Base-by-base conservation (phyloP, 495 filamentous ascomycete species). In the Daldinia childiae region DNA sequence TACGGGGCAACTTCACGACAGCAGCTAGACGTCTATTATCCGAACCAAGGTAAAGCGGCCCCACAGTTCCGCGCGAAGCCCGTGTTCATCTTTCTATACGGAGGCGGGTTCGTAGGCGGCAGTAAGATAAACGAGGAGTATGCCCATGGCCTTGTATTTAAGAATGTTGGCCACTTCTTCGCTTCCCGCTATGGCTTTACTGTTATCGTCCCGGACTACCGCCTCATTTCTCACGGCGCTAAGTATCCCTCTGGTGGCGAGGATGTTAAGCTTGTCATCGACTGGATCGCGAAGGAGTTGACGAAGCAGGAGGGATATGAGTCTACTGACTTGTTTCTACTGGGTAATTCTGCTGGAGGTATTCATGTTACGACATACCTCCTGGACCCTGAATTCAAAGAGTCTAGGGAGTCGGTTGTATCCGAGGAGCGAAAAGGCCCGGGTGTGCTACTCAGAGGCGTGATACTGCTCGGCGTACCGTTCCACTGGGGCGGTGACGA, bases 271-370 rank as follows among this genome's bases (percentile, higher is more conserved):
- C 50, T 80, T 19, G 79, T 76, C 21, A 64, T 82, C 14, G 77
- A 81, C 19, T 84, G 81, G 81, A 19, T 80, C 29, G 67, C 64
- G 58, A 60, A 45, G 8, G 59, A 50, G 14, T 58, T 75, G 24
- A 51, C 74, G 14, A 56, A 58, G 51, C 54, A 74, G 36, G 62
- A 64, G 2, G 71, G 68, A 1, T 73, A 74, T 41, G 65, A 72
- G 19, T 74, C 65, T 11, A 72, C 79, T 36, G 76, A 83, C 62
- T 54, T 84, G 8, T 77, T 78, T 56, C 39, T 84, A 6, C 58
- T 83, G 54, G 82, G 82, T 0, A 83, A 84, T 63, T 82, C 80
- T 15, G 82, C 81, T 0, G 82, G 82, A 17, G 82, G 81, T 15
- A 77, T 80, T 5, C 82, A 84, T 62, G 45, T 74, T 9, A 45